Conservation (phyloP, 2,329 filamentous ascomycete genomes). For the Mycosphaerelloides madeirae region DNA sequence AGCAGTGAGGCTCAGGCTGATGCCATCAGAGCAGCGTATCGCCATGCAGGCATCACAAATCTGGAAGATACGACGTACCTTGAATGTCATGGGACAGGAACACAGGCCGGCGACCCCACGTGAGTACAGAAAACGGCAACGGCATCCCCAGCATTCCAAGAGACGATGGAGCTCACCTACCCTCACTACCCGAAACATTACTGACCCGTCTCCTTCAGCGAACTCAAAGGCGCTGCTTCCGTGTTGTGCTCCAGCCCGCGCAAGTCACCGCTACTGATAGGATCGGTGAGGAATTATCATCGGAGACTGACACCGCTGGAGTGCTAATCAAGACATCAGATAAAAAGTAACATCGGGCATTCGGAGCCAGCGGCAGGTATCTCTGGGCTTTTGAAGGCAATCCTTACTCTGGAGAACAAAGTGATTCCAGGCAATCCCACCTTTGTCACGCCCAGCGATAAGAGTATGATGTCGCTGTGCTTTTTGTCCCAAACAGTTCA, state of each 20-base stretch:
- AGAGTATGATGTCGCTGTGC: no score
- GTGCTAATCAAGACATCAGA: no score
- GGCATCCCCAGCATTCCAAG: no score
- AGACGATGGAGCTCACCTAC: no score
- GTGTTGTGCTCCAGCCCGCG: no score
- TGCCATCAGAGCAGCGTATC: conserved; percentile 35
- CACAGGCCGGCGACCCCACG: conserved; percentile 17
- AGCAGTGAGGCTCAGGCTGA: conserved; percentile 32
- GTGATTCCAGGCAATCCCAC: conserved; percentile 19
- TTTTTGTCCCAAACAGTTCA: conserved; percentile 27
- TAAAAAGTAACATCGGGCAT: conserved; percentile 15
- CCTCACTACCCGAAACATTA: no score
- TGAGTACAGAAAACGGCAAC: no score
- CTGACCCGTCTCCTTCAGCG: no score
- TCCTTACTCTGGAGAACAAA: conserved; percentile 19
- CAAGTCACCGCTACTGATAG: conserved; percentile 4
- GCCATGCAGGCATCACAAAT: conserved; percentile 28
- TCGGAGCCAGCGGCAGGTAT: conserved; percentile 10
- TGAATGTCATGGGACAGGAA: conserved; percentile 27
- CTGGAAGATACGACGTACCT: conserved; percentile 15
- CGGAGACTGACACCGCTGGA: no score
- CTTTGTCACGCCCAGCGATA: conserved; percentile 20
- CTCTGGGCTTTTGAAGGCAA: conserved; percentile 7
- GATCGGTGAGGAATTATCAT: no score
- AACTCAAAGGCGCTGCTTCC: no score